A percentile compares a stretch with the other conserved stretches of the same genome.
These are phyloP conservation scores for Sungouiella blattae DNA, from an alignment of 805 yeast species.

Conservation along the genomic window DNA sequence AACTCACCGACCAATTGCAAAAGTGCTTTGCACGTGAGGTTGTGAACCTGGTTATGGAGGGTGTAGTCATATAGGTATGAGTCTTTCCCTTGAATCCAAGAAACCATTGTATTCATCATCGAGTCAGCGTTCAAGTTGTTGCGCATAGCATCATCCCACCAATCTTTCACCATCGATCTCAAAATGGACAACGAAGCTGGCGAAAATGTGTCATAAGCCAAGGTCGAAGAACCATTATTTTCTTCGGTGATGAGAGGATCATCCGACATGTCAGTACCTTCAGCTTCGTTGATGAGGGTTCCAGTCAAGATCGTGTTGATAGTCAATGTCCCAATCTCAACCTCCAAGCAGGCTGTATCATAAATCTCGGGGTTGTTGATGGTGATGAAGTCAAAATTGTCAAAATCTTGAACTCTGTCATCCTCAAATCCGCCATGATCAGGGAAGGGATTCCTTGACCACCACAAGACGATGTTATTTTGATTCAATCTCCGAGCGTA, in stretches of 20 bases:
- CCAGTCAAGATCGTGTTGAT: constrained; percentile 87
- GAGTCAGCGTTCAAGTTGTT: constrained; percentile 73
- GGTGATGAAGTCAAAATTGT: constrained; percentile 60
- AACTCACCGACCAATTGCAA: constrained; percentile 80
- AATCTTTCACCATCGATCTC: constrained; percentile 70
- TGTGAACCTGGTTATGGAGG: constrained; percentile 83
- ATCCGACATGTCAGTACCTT: constrained; percentile 74
- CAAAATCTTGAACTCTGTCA: constrained; percentile 56
- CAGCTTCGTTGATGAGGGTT: constrained; percentile 79
- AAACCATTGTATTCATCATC: constrained; percentile 73
- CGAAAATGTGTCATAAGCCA: constrained; percentile 83
- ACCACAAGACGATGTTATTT: constrained; percentile 80
- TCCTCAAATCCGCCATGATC: constrained; percentile 82
- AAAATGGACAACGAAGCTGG: constrained; percentile 68
- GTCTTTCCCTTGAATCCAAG: constrained; percentile 80
- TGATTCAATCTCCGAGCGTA: constrained; percentile 75
- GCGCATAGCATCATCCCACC: constrained; percentile 90
- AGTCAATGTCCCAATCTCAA: constrained; percentile 73
- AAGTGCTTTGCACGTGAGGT: constrained; percentile 76
- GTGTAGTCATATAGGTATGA: constrained; percentile 75
- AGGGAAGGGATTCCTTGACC: constrained; percentile 79
- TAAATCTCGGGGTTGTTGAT: constrained; percentile 78
- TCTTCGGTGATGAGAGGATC: constrained; percentile 29
- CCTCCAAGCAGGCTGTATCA: constrained; percentile 71
- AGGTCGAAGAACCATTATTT: constrained; percentile 43